These are phyloP conservation scores for Magnolia changhungtana DNA, from an alignment of 164 flowering plant species.

Conservation along the genomic window DNA sequence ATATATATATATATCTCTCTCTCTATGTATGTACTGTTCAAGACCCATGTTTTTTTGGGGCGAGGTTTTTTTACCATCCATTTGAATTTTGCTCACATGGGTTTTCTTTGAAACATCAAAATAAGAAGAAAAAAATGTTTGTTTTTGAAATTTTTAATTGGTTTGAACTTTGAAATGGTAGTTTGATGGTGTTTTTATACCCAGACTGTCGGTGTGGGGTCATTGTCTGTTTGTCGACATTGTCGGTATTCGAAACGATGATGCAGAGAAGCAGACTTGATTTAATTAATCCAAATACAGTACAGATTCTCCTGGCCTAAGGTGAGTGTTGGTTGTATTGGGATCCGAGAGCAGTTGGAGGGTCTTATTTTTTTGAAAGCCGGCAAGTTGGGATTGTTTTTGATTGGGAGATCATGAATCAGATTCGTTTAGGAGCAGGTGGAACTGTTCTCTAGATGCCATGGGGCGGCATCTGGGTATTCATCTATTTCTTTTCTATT, in stretches of 20 bases:
- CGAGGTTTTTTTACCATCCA: not conserved
- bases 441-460: not conserved
- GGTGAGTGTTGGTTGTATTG: slow-evolving; percentile 1
- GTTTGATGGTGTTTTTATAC: slow-evolving; percentile 13
- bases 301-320: slow-evolving; percentile 12
- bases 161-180: slow-evolving; percentile 17
- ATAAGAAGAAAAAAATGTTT: not conserved
- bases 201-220: slow-evolving; percentile 33
- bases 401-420: not conserved
- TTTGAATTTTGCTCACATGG: not conserved
- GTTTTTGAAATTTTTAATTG: slow-evolving; percentile 2
- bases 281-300: slow-evolving; percentile 12
- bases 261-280: slow-evolving; percentile 13
- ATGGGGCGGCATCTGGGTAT: slow-evolving; percentile 1
- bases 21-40: no score
- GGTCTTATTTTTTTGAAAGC: not conserved
- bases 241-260: slow-evolving; percentile 40
- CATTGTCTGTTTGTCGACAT: slow-evolving; percentile 54
- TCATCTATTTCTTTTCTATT: slow-evolving; percentile 4
- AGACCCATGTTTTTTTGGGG: not conserved
- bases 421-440: slow-evolving; percentile 9
- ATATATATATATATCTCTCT: no score
- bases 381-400: slow-evolving; percentile 3
- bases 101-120: slow-evolving; percentile 3
- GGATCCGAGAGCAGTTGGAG: slow-evolving; percentile 7